Evolutionary conservation across 805 yeast species (phyloP), one percentile per base, ranked within the genome.

Genomic region (Wickerhamomyces ciferrii): DNA sequence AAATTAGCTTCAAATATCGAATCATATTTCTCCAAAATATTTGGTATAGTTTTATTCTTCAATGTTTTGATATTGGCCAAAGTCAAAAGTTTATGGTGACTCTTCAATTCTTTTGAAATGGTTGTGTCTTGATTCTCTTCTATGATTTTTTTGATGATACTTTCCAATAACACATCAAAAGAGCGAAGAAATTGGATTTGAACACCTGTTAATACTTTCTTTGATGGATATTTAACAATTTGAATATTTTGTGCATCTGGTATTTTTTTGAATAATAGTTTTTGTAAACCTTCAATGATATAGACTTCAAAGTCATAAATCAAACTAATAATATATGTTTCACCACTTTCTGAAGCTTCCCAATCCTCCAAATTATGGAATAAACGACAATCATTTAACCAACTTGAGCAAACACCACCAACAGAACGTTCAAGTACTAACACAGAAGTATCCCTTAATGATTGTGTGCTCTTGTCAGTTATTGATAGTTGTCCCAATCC

Each of bases 31-130:
- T 69, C 71, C 14, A 81, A 57, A 18, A 80, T 61, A 20, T 63
- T 59, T 1, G 86, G 83, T 23, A 84, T 66, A 2, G 77, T 68
- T 3, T 54, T 60, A 20, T 64, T 65, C 29, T 74, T 66, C 27
- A 84, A 62, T 41, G 70, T 70, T 40, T 72, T 74, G 41, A 84
- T 60, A 53, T 83, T 83, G 39, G 81, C 73, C 39, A 83, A 59
- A 0, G 84, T 74, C 35, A 77, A 56, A 34, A 80, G 63, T 14
- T 79, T 67, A 48, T 76, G 76, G 7, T 72, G 59, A 43, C 76
- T 69, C 53, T 69, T 68, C 32, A 65, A 59, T 20, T 62, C 61
- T 34, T 42, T 50, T 3, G 52, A 21, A 5, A 55, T 23, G 2
- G 39, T 18, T 0, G 36, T 17, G 14, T 52, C 48, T 32, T 67